A percentile compares a stretch with the other conserved stretches of the same genome.
phyloP scores from a whole-genome alignment of 768 basidiomycete genomes.

The Lactifluus volemus region DNA sequence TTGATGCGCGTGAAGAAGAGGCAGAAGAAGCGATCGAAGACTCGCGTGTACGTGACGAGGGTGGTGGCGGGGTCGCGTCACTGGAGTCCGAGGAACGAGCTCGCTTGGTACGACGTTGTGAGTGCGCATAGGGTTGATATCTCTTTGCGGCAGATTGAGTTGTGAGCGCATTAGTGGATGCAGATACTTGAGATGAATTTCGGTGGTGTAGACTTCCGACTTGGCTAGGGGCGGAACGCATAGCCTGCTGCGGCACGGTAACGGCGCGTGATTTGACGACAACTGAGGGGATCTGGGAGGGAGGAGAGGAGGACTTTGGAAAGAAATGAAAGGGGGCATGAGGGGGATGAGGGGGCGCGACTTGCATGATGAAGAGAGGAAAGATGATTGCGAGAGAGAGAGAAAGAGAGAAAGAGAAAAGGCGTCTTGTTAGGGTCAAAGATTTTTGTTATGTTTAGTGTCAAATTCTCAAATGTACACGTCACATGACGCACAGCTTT shows the following conservation, averaged over 20 bases:
- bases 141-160: neutral
- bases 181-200: neutral
- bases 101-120: constrained; percentile 12
- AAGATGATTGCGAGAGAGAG: neutral
- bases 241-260: constrained; percentile 14
- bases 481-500: neutral
- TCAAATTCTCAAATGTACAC: neutral
- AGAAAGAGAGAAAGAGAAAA: neutral
- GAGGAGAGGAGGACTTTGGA: constrained; percentile 23
- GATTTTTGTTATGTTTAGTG: neutral
- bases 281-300: constrained; percentile 14
- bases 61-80: constrained; percentile 12
- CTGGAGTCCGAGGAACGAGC: constrained; percentile 14
- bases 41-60: constrained; percentile 5
- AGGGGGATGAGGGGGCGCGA: constrained; percentile 5
- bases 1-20: constrained; percentile 18
- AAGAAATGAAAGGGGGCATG: constrained; percentile 25
- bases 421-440: no score
- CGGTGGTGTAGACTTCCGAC: neutral
- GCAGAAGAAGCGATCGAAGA: constrained; percentile 18
- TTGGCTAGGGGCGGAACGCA: neutral
- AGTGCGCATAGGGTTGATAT: neutral
- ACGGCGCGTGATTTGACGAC: constrained; percentile 27
- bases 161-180: neutral
- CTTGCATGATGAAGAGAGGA: constrained; percentile 10